A percentile compares a stretch with the other conserved stretches of the same genome.
These are phyloP conservation scores for Botrytis squamosa DNA, from an alignment of 2,329 filamentous ascomycete species.

Conservation along the genomic window DNA sequence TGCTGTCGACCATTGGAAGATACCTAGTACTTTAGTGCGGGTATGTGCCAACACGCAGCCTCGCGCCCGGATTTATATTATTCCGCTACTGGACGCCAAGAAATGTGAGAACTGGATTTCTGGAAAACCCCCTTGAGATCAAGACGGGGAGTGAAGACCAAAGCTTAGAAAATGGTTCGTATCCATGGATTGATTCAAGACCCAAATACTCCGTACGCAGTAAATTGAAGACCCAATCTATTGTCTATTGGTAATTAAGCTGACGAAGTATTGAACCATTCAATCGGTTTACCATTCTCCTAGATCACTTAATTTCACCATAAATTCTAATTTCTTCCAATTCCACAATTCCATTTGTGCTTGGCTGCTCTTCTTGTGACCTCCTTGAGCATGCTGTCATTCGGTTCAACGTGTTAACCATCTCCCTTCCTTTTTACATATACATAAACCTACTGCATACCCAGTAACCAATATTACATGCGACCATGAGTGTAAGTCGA, in stretches of 20 bases:
- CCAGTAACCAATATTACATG: constrained; percentile 16
- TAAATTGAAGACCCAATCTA: neutral
- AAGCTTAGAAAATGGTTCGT: neutral
- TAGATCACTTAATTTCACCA: neutral
- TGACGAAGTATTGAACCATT: neutral
- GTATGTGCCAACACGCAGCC: neutral
- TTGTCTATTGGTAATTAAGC: neutral
- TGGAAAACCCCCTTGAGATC: neutral
- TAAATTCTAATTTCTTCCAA: neutral
- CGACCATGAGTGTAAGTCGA: constrained; percentile 36
- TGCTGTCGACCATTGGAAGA: neutral
- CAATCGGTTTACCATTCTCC: neutral
- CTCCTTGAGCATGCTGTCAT: constrained; percentile 21
- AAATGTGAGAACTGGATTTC: neutral
- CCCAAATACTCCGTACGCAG: neutral
- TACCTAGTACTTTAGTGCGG: neutral
- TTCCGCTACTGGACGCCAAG: neutral
- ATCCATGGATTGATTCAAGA: neutral
- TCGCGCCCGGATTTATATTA: neutral
- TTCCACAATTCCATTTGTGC: constrained; percentile 8
- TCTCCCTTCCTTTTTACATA: neutral
- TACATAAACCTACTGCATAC: neutral
- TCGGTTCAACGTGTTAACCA: constrained; percentile 18
- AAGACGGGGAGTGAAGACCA: neutral
- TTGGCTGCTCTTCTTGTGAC: constrained; percentile 14